phyloP scores from a whole-genome alignment of 805 yeast species.

The Yamadazyma endophytica region DNA sequence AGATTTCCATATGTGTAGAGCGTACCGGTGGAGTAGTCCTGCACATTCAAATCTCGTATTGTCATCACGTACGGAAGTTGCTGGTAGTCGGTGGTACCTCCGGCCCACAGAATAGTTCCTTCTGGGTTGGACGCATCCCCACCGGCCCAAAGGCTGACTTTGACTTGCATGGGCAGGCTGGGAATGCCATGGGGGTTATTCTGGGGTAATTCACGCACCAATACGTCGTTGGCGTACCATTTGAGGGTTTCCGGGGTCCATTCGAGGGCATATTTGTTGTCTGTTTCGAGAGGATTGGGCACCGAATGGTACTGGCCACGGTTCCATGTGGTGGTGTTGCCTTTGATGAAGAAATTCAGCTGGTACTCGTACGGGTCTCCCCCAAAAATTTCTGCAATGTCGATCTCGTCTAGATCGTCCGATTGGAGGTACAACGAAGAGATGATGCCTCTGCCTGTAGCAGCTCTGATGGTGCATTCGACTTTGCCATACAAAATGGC shows the following conservation, averaged over 20 bases:
- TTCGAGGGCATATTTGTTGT: slow-evolving; percentile 28
- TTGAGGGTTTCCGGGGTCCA: slow-evolving; percentile 30
- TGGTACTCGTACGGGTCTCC: slow-evolving; percentile 27
- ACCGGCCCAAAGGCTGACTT: slow-evolving; percentile 40
- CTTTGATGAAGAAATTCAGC: slow-evolving; percentile 37
- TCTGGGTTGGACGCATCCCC: slow-evolving; percentile 28
- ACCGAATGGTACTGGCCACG: slow-evolving; percentile 30
- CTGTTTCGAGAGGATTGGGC: slow-evolving; percentile 21
- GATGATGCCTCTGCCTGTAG: slow-evolving; percentile 33
- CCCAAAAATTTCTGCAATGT: slow-evolving; percentile 37
- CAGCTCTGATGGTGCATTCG: slow-evolving; percentile 30
- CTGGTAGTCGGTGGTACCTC: slow-evolving; percentile 30
- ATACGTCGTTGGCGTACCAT: slow-evolving; percentile 27
- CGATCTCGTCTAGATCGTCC: slow-evolving; percentile 41
- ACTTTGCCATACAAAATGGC: slow-evolving; percentile 34
- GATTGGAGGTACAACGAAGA: slow-evolving; percentile 38
- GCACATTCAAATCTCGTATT: slow-evolving; percentile 17
- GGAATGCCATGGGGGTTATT: slow-evolving; percentile 28
- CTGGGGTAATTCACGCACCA: slow-evolving; percentile 19
- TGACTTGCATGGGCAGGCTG: slow-evolving; percentile 31
- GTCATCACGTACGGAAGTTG: slow-evolving; percentile 30
- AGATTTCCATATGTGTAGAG: slow-evolving; percentile 25
- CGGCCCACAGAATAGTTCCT: slow-evolving; percentile 41
- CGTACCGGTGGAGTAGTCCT: slow-evolving; percentile 26
- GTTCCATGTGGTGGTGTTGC: slow-evolving; percentile 30